Evolutionary conservation across 1,284 basidiomycete genomes (phyloP).

Genomic region (Sphagnurus paluster): DNA sequence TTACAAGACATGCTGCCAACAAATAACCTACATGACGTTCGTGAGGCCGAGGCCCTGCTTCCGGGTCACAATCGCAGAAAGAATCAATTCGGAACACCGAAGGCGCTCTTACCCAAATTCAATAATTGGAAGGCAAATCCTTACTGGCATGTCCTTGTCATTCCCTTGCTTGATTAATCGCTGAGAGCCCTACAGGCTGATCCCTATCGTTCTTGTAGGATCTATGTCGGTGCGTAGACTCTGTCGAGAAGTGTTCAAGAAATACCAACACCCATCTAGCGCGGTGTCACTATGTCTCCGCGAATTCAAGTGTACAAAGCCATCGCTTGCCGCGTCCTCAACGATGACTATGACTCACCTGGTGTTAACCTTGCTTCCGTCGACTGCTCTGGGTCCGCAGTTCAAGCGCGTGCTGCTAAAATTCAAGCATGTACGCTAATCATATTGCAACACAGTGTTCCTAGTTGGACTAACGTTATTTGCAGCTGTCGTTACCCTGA

Average conservation of each 20-base stretch:
- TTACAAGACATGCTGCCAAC: conserved; percentile 16
- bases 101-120: conserved; percentile 16
- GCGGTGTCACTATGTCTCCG: conserved; percentile 48
- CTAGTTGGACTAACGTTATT: conserved; percentile 12
- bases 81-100: conserved; percentile 8
- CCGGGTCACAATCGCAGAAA: conserved; percentile 11
- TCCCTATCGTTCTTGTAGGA: conserved; percentile 42
- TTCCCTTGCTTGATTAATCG: background rate
- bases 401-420: conserved; percentile 42
- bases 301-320: conserved; percentile 47
- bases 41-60: conserved; percentile 22
- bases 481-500: conserved; percentile 45
- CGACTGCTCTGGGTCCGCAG: conserved; percentile 33
- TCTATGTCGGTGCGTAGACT: conserved; percentile 42
- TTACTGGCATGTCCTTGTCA: conserved; percentile 30
- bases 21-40: conserved; percentile 1
- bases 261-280: conserved; percentile 24
- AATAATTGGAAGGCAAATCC: conserved; percentile 30
- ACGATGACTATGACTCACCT: conserved; percentile 20
- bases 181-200: conserved; percentile 32
- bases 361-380: conserved; percentile 19
- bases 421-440: conserved; percentile 42
- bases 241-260: background rate
- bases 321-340: conserved; percentile 39
- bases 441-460: background rate